Evolutionary conservation across 2,329 filamentous ascomycete species (phyloP), one percentile per base, ranked within the genome.

Genomic region (Pleurostoma richardsiae): DNA sequence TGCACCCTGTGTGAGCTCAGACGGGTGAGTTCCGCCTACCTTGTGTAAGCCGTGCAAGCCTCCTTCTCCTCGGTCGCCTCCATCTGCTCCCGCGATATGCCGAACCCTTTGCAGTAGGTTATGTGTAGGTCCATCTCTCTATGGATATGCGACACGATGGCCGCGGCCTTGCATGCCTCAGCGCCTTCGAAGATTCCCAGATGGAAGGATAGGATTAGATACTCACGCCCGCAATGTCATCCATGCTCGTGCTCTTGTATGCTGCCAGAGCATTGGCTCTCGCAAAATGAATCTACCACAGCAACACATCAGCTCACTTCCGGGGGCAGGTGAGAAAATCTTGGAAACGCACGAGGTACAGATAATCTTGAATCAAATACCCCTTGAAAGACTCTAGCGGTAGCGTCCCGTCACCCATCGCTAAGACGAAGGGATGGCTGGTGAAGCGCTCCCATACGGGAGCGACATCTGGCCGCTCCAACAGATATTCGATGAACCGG

Each of bases 361-460:
- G 74, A 59, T 96, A 96, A 59, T 97, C 92, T 58, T 97, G 92
- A 7, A 94, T 77, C 47, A 97, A 80, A 62, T 96, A 97, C 38
- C 86, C 79, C 64, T 90, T 94, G 73, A 96, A 97, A 0, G 83
- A 85, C 40, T 86, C 80, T 1, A 86, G 56, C 0, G 88, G 85
- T 26, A 97, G 71, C 6, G 79, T 85, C 0, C 90, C 90, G 49
- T 85, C 75, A 1, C 86, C 90, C 59, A 97, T 73, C 10, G 78
- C 80, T 58, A 83, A 73, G 39, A 95, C 88, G 59, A 97, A 97
- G 0, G 85, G 80, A 60, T 97, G 92, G 54, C 90, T 74, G 3
- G 88, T 84, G 59, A 90, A 95, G 10, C 72, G 70, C 42, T 83
- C 71, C 92, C 92, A 97, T 2, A 85, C 75, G 0, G 69, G 68